These are phyloP conservation scores for Huntiella abstrusa DNA, from an alignment of 2,329 filamentous ascomycete species.

Conservation along the genomic window DNA sequence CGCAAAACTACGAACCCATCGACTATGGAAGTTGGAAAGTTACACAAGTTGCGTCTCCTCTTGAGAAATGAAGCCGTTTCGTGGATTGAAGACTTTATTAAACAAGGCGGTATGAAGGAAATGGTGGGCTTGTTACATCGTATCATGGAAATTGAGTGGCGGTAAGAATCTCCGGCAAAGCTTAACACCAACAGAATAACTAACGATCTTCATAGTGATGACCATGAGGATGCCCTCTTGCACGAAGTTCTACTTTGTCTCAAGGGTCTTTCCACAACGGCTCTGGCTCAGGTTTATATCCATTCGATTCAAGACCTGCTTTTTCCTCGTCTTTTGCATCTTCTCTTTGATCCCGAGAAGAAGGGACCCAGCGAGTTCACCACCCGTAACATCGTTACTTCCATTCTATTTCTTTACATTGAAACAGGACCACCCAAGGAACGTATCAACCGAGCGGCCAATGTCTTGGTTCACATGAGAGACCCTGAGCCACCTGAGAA, in stretches of 20 bases:
- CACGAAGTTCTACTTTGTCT: conserved; percentile 86
- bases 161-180: conserved; percentile 31
- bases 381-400: conserved; percentile 77
- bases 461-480: conserved; percentile 60
- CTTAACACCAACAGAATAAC: conserved; percentile 10
- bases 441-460: conserved; percentile 47
- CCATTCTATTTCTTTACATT: conserved; percentile 75
- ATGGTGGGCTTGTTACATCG: conserved; percentile 71
- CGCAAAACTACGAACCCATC: conserved; percentile 65
- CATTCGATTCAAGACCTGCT: conserved; percentile 60
- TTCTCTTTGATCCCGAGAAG: conserved; percentile 95
- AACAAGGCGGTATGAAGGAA: conserved; percentile 78
- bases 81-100: conserved; percentile 87
- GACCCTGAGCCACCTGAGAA: conserved; percentile 63
- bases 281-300: conserved; percentile 64
- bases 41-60: conserved; percentile 80
- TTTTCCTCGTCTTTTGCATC: conserved; percentile 67
- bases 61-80: conserved; percentile 86
- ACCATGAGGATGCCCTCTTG: conserved; percentile 82
- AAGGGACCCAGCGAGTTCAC: conserved; percentile 95
- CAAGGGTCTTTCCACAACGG: conserved; percentile 86
- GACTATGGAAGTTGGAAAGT: conserved; percentile 74
- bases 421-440: conserved; percentile 44
- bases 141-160: conserved; percentile 94
- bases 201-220: conserved; percentile 43